Evolutionary conservation across 495 filamentous ascomycete species (phyloP), one percentile per base, ranked within the genome.

Genomic region (Neurospora sublineolata): DNA sequence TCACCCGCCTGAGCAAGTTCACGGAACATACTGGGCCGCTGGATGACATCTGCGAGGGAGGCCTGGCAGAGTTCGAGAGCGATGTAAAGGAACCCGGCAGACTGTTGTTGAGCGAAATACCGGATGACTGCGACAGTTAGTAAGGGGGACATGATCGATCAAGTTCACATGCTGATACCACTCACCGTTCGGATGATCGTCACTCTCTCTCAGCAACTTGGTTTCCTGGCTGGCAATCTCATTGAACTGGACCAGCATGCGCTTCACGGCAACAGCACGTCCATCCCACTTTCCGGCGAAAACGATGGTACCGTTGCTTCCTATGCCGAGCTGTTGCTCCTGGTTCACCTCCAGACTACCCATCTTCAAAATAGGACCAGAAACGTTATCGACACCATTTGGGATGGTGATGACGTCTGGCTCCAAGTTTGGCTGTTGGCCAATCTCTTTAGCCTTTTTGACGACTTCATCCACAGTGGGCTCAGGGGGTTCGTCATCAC

Each of bases 161-260:
- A 42, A 7, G 8, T 7, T 20, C 9, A 20, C 36, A 33, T 20
- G 27, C 18, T 14, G n/a, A 33, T 23, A 7, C 16, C 46, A 76
- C 80, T 40, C 81, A 87, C 86, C 86, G 76, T 99, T 98, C 8
- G 89, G 89, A 76, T 99, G 94, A 75, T 97, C 93, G 76, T 99
- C 95, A 75, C 94, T 97, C 76, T 97, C 92, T 72, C 95, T 88
- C 39, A 99, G 81, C 18, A 97, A 82, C 58, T 92, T 89, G 3
- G 97, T 94, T 78, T 99, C 95, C 72, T 97, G 94, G 27, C 92
- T 92, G 12, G 96, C 96, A 75, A 99, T 93, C 70, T 97, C 95
- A 79, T 92, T 97, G 78, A 97, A 97, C 72, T 95, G 91, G 44
- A 93, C 91, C 68, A 97, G 84, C 93, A 99, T 98, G 30, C 95